Conservation (phyloP, 768 basidiomycete genomes). For the Auriculariales sp. region DNA sequence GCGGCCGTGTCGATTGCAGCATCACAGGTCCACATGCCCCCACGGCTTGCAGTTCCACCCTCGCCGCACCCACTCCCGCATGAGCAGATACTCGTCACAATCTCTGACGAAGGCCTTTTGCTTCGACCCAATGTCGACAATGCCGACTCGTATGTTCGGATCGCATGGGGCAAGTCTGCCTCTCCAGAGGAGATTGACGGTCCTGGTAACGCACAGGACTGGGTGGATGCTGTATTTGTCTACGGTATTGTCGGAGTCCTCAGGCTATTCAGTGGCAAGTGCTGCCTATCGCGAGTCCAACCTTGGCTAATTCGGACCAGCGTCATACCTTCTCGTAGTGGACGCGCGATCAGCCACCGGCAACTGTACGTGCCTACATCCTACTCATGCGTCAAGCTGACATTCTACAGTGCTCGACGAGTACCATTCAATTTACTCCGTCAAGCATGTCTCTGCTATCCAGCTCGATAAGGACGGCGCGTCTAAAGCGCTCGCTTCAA, state of each 20-base stretch:
- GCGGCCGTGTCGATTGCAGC: background rate
- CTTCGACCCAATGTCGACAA: slow-evolving; percentile 37
- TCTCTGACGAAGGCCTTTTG: slow-evolving; percentile 47
- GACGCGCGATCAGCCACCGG: slow-evolving; percentile 49
- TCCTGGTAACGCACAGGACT: slow-evolving; percentile 14
- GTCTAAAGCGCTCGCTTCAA: slow-evolving; percentile 29
- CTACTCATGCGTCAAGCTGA: background rate
- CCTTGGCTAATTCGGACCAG: slow-evolving; percentile 21
- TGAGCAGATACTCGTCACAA: slow-evolving; percentile 48
- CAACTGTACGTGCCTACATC: slow-evolving; percentile 32
- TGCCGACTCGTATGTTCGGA: slow-evolving; percentile 28
- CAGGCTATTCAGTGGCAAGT: slow-evolving; percentile 55
- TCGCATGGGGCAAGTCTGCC: slow-evolving; percentile 46
- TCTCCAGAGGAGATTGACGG: slow-evolving; percentile 36
- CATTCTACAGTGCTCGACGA: slow-evolving; percentile 43
- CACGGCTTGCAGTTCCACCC: slow-evolving; percentile 49
- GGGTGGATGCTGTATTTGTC: slow-evolving; percentile 36
- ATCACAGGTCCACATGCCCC: slow-evolving; percentile 25
- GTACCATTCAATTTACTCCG: slow-evolving; percentile 43
- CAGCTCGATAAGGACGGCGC: slow-evolving; percentile 59
- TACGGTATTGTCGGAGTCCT: slow-evolving; percentile 69
- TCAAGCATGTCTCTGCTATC: slow-evolving; percentile 56
- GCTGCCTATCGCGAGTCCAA: slow-evolving; percentile 5
- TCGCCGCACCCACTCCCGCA: slow-evolving; percentile 65
- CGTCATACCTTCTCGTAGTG: slow-evolving; percentile 64